Base-by-base conservation (phyloP, 345 rosid species). In the Aquilaria yunnanensis region DNA sequence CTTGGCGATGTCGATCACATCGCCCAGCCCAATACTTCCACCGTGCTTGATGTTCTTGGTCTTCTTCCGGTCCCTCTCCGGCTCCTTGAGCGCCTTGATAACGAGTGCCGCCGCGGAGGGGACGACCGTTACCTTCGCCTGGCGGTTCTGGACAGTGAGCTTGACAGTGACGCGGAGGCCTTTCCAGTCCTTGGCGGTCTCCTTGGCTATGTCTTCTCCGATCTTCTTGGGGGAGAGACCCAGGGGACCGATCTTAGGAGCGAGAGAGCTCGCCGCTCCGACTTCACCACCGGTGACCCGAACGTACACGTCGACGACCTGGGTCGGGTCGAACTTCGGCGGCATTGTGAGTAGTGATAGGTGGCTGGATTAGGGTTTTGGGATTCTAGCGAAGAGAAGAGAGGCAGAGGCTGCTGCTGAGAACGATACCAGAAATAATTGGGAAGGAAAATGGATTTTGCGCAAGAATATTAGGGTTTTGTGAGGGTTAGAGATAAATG, bases 211-310 rank as follows among this genome's bases (percentile, higher is more conserved):
- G 72, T 81, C 81, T 54, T 85, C 95, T 70, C 95, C 95, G 66
- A 85, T 85, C 78, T 87, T 87, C 79, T 87, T 87, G 0, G 94
- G 94, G 12, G 94, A 86, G 34, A 87, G 86, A 79, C 94, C 95
- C 11, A 85, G 78, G 2, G 90, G 94, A 37, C 94, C 90, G 71
- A 87, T 85, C 67, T 87, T 87, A 0, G 90, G 95, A 13, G 90
- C 95, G 55, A 77, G 76, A 16, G 84, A 77, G 34, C 86, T 81
- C 57, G 86, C 86, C 3, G 86, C 86, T 0, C 86, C 86, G 59
- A 81, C 86, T 65, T 81, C 86, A 0, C 86, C 86, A 2, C 86
- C 86, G 59, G 86, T 78, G 32, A 81, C 86, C 2, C 83, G 79
- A 56, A 81, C 86, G 60, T 57, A 81, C 13, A 81, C 81, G 49